These are phyloP conservation scores for Daldinia decipiens DNA, from an alignment of 495 filamentous ascomycete species.

Conservation along the genomic window DNA sequence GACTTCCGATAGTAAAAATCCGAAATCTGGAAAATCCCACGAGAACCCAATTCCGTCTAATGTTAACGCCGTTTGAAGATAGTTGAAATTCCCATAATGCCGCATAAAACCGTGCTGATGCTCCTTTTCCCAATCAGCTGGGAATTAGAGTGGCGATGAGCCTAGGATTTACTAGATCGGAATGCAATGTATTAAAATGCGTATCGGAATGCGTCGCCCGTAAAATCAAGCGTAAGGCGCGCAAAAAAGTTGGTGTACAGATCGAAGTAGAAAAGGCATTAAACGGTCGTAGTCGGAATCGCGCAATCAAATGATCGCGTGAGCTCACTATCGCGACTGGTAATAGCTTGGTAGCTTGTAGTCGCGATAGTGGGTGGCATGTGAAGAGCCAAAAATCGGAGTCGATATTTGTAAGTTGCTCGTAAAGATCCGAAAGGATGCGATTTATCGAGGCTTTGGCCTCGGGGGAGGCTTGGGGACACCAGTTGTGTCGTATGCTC, in stretches of 20 bases:
- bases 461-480: conserved; percentile 64
- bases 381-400: conserved; percentile 4
- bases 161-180: conserved; percentile 48
- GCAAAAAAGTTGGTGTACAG: conserved; percentile 36
- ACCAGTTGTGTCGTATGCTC: conserved; percentile 67
- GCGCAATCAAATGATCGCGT: conserved; percentile 19
- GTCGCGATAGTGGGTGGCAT: conserved; percentile 3
- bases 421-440: conserved; percentile 19
- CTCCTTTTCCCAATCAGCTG: conserved; percentile 47
- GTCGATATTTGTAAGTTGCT: conserved; percentile 7
- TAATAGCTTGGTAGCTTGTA: not conserved
- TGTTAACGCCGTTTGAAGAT: conserved; percentile 49
- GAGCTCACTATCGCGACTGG: conserved; percentile 14
- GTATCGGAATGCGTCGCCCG: conserved; percentile 53
- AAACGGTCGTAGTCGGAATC: conserved; percentile 38
- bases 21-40: conserved; percentile 43
- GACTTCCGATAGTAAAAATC: conserved; percentile 26
- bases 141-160: conserved; percentile 52
- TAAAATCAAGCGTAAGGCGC: conserved; percentile 49
- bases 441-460: conserved; percentile 61
- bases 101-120: conserved; percentile 42
- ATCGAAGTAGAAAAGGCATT: conserved; percentile 38
- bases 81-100: conserved; percentile 37
- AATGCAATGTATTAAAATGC: conserved; percentile 56
- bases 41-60: conserved; percentile 48